phyloP scores from a whole-genome alignment of 225 moss, liverwort and hornwort genomes.

The Ulota crispa region DNA sequence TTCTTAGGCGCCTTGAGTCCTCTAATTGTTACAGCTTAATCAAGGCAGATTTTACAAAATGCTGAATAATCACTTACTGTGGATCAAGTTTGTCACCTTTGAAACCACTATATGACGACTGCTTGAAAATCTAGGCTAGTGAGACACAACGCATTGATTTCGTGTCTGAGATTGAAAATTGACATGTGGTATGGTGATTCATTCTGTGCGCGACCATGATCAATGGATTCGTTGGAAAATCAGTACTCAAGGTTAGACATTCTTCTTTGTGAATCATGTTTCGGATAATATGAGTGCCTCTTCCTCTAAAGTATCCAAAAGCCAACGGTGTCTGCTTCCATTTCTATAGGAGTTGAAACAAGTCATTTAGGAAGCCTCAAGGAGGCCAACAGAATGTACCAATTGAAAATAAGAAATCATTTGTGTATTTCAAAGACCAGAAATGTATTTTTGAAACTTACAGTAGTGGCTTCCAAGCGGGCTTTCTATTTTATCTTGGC shows the following conservation, averaged over 20 bases:
- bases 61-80: neutral
- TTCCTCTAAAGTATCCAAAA: neutral
- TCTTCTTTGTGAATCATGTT: conserved; percentile 18
- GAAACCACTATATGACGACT: neutral
- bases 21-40: neutral
- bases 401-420: neutral
- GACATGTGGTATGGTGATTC: conserved; percentile 27
- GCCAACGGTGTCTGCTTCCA: neutral
- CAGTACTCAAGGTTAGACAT: conserved; percentile 78
- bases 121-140: neutral
- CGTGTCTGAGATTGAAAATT: conserved; percentile 9
- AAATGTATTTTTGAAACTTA: neutral
- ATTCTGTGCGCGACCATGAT: conserved; percentile 24
- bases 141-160: neutral
- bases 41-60: neutral
- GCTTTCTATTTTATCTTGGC: neutral
- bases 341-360: neutral
- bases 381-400: neutral
- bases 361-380: neutral
- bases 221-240: conserved; percentile 23
- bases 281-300: neutral
- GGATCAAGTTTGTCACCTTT: neutral
- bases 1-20: neutral
- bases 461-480: neutral
- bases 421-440: neutral